phyloP scores from a whole-genome alignment of 768 basidiomycete species.

The Aureoboletus auriporus region DNA sequence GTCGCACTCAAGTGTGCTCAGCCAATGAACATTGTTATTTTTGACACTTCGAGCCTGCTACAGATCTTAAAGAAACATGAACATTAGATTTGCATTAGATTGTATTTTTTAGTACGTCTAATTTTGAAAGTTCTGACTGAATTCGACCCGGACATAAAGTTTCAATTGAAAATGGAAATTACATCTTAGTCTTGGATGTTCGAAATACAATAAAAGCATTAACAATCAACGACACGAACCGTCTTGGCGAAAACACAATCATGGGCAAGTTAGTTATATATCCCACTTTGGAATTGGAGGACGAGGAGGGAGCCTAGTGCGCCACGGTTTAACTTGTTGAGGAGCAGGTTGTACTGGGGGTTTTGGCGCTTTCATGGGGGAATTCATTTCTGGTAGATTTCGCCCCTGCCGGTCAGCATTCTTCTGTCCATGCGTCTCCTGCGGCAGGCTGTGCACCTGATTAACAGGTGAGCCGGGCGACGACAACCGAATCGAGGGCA shows the following conservation, averaged over 20 bases:
- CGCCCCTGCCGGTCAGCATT: background rate
- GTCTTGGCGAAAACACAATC: background rate
- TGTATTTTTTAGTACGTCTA: too few relatives aligned
- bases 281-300: constrained; percentile 31
- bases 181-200: background rate
- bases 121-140: too few relatives aligned
- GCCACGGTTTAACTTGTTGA: constrained; percentile 17
- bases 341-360: background rate
- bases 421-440: background rate
- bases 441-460: background rate
- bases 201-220: background rate
- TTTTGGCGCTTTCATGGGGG: background rate
- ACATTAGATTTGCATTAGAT: too few relatives aligned
- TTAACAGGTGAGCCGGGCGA: constrained; percentile 13
- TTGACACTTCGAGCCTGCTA: too few relatives aligned
- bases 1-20: too few relatives aligned
- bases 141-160: too few relatives aligned
- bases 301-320: constrained; percentile 26
- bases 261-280: background rate
- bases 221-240: background rate
- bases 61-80: too few relatives aligned
- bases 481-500: constrained; percentile 18
- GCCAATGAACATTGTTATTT: too few relatives aligned
- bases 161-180: too few relatives aligned
- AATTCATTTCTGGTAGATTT: background rate